Percentiles rank a stretch among this genome's conserved stretches.
Conservation (phyloP, 2,329 filamentous ascomycete genomes). For the Colletotrichum siamense region DNA sequence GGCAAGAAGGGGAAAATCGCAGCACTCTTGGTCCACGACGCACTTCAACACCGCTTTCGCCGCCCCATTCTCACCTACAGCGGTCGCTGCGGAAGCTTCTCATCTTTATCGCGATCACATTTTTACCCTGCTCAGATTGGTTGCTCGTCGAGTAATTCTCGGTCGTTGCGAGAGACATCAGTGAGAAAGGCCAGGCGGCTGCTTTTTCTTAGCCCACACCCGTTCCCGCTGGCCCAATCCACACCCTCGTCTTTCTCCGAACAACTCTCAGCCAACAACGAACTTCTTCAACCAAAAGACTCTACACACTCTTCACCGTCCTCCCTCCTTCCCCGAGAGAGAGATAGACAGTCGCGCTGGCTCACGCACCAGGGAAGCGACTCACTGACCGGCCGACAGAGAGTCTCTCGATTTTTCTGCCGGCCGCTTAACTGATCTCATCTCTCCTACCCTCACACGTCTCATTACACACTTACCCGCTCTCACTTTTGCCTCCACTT, state of each 20-base stretch:
- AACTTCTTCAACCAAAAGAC: constrained; percentile 14
- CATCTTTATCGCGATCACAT: background rate
- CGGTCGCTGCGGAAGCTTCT: background rate
- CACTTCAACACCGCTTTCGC: constrained; percentile 7
- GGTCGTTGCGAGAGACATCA: background rate
- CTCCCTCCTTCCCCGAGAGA: background rate
- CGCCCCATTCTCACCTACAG: constrained; percentile 4
- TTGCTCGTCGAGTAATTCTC: constrained; percentile 11
- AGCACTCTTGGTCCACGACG: constrained; percentile 10
- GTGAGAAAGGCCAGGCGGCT: constrained; percentile 19
- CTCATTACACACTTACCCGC: constrained; percentile 22
- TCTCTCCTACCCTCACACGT: constrained; percentile 9
- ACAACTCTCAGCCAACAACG: constrained; percentile 26
- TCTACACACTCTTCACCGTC: background rate
- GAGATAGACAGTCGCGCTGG: background rate
- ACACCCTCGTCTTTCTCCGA: constrained; percentile 12
- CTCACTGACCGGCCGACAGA: background rate
- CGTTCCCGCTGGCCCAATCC: constrained; percentile 9
- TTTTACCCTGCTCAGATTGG: background rate
- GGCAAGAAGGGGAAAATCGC: constrained; percentile 20
- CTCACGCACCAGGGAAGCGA: background rate
- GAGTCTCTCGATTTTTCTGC: background rate
- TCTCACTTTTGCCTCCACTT: constrained; percentile 21
- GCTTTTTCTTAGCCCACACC: constrained; percentile 22
- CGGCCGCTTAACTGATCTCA: background rate